Conservation (phyloP, 352 stramenopile genomes). For the Phytopythium aichiense region DNA sequence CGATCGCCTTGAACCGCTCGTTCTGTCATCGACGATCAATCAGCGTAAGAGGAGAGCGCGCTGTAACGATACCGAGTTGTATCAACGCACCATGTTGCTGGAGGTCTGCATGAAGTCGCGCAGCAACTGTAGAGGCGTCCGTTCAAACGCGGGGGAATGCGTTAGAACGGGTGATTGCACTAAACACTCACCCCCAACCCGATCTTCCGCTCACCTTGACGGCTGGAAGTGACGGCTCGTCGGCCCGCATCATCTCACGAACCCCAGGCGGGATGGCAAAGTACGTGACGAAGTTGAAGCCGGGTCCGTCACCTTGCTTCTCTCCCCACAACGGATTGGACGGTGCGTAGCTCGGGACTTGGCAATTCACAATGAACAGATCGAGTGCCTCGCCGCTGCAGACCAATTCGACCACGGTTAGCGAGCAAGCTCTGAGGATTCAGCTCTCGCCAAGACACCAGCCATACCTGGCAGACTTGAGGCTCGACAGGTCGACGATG, state of each 20-base stretch:
- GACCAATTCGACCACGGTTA: neutral
- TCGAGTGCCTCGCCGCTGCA: conserved; percentile 33
- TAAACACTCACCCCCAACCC: neutral
- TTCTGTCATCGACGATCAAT: conserved; percentile 26
- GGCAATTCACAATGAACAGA: conserved; percentile 80
- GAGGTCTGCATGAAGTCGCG: conserved; percentile 35
- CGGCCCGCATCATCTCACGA: conserved; percentile 44
- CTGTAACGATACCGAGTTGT: neutral
- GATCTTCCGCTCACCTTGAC: conserved; percentile 31
- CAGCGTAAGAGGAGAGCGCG: neutral
- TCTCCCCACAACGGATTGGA: conserved; percentile 84
- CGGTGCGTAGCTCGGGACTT: conserved; percentile 79
- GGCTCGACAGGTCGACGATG: conserved; percentile 49
- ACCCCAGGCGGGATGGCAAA: conserved; percentile 59
- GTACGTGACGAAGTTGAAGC: conserved; percentile 83
- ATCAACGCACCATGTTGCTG: conserved; percentile 25
- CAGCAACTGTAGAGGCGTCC: conserved; percentile 15
- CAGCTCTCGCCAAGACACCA: neutral
- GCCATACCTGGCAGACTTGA: conserved; percentile 31
- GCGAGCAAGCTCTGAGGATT: neutral
- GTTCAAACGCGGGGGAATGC: neutral
- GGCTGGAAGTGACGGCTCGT: conserved; percentile 37
- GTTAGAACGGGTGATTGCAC: neutral
- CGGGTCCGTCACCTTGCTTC: conserved; percentile 61
- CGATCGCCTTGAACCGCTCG: conserved; percentile 81